phyloP scores from a whole-genome alignment of 192 early-diverging fungal genomes.

The Coemansia umbellata region DNA sequence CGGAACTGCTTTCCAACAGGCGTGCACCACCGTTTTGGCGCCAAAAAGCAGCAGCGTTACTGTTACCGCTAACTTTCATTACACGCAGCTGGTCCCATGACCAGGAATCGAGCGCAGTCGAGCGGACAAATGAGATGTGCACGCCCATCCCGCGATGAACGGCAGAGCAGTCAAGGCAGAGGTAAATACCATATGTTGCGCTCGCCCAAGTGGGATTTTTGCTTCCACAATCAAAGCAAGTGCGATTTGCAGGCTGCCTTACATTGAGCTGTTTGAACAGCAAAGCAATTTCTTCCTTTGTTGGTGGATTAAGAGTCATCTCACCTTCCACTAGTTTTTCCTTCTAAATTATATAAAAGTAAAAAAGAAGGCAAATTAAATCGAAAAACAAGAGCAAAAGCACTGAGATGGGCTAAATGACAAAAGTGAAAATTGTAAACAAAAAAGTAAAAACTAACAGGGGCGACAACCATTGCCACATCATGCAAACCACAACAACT shows the following conservation, averaged over 20 bases:
- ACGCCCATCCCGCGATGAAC: constrained; percentile 97
- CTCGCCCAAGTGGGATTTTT: constrained; percentile 96
- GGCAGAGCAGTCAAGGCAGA: constrained; percentile 95
- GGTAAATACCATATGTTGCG: constrained; percentile 90
- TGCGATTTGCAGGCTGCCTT: constrained; percentile 53
- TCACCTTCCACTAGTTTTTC: too few relatives aligned
- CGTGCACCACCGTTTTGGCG: constrained; percentile 60
- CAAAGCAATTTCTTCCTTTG: constrained; percentile 38
- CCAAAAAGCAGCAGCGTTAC: constrained; percentile 76
- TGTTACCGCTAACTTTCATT: constrained; percentile 90
- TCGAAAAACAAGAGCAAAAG: not conserved
- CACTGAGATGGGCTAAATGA: not conserved
- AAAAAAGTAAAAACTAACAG: too few relatives aligned
- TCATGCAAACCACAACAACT: not conserved
- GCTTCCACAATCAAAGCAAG: constrained; percentile 92
- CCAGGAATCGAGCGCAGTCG: constrained; percentile 88
- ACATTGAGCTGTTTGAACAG: constrained; percentile 45
- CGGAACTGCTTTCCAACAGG: constrained; percentile 22
- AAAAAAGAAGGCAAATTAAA: not conserved
- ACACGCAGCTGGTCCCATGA: constrained; percentile 85
- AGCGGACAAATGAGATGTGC: constrained; percentile 96
- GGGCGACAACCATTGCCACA: too few relatives aligned
- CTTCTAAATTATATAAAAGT: not conserved
- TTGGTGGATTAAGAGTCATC: constrained; percentile 32
- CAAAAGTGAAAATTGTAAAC: too few relatives aligned